phyloP scores from a whole-genome alignment of 208 protist genomes.

The Leishmania major region DNA sequence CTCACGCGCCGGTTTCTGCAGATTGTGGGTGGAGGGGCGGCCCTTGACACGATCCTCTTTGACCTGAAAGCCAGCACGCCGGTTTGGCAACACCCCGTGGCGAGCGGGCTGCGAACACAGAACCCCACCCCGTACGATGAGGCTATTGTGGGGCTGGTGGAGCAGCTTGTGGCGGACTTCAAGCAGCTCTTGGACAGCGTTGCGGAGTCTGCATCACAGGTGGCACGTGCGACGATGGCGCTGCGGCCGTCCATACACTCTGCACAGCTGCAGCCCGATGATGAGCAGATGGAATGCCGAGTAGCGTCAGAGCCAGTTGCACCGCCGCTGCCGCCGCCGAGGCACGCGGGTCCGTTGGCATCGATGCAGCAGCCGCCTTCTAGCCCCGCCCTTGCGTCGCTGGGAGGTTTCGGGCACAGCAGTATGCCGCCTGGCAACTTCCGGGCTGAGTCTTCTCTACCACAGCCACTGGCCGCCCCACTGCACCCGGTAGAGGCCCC shows the following conservation, averaged over 20 bases:
- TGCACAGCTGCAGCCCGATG: not conserved
- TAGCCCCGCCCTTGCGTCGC: not conserved
- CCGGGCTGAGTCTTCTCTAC: not conserved
- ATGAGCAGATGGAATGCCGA: not conserved
- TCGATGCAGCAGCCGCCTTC: not conserved
- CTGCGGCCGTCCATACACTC: not conserved
- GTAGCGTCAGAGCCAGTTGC: not conserved
- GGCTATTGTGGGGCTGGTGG: slow-evolving; percentile 27
- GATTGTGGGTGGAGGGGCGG: slow-evolving; percentile 46
- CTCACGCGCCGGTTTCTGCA: slow-evolving; percentile 58
- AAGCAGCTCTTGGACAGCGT: slow-evolving; percentile 21
- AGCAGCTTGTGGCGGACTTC: slow-evolving; percentile 40
- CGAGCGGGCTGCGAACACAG: slow-evolving; percentile 46
- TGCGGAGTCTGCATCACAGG: not conserved
- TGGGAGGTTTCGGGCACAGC: not conserved
- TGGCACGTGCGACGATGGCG: not conserved
- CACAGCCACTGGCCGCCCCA: not conserved
- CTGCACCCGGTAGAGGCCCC: not conserved
- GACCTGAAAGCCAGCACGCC: slow-evolving; percentile 65
- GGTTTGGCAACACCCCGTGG: slow-evolving; percentile 61
- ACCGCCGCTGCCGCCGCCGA: no score
- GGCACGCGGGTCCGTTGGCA: not conserved
- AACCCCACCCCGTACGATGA: slow-evolving; percentile 61
- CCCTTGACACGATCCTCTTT: slow-evolving; percentile 77
- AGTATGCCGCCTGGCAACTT: not conserved